Base-by-base conservation (phyloP, 208 protist genomes). In the Zelonia costaricensis region DNA sequence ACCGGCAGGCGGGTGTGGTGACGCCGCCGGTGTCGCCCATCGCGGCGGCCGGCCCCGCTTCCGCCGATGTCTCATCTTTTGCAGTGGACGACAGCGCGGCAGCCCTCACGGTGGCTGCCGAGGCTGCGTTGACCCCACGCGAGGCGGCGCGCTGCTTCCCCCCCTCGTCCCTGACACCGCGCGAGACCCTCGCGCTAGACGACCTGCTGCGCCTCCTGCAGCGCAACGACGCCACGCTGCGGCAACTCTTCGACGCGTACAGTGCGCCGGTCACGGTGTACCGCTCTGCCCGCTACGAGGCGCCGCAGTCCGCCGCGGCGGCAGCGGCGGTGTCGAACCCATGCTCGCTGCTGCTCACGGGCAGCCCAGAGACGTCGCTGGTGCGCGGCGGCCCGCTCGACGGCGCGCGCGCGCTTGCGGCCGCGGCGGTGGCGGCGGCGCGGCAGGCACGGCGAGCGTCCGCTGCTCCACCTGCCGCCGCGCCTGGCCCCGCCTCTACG, bases 201-300 rank as follows among this genome's bases (percentile, higher is more conserved):
- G 73, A 73, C 3, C 57, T 86, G 22, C 63, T 93, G 1, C 58
- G 58, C 8, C 65, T 88, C 2, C 63, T 93, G 31, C 52, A 64
- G 39, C 49, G 48, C 18, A 94, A 94, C 60, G 88, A 94, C 39
- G 33, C 55, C 4, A 49, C 71, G n/a, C 57, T 94, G 28, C 71
- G 65, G 9, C 71, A 82, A 42, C 74, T 94, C 39, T 94, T 94
- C 65, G 47, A 77, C n/a, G 76, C 74, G 0, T 89, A 82, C 68
- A 82, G 78, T 31, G 68, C 67, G 33, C 69, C 62, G 23, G 59
- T 69, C 36, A 48, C 58, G 20, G 65, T 85, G 47, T 70, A 75
- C 35, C 74, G 79, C 5, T 78, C 74, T 18, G 18, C 48, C 1
- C 22, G 28, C 18, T 82, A 82, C 47, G 27, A 43, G 22, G 49